Evolutionary conservation across 108 stramenopile genomes (phyloP).

Genomic region (Cyclotella kingstonii): DNA sequence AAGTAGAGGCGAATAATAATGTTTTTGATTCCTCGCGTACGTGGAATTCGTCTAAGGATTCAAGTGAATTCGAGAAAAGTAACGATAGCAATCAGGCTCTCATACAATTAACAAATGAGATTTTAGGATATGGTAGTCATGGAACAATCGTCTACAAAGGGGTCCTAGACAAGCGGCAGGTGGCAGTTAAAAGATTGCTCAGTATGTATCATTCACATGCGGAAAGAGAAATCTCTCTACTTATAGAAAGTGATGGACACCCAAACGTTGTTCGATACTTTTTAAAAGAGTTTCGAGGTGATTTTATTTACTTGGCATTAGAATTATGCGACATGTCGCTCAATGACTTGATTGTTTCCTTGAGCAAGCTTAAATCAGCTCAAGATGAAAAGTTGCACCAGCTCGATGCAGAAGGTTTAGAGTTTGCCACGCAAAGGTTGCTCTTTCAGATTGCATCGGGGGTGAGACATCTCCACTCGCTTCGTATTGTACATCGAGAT

Average conservation of each 20-base stretch:
- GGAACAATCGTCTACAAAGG: conserved; percentile 97
- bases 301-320: conserved; percentile 94
- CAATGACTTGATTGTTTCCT: conserved; percentile 76
- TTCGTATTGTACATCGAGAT: conserved; percentile 91
- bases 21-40: conserved; percentile 1
- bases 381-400: conserved; percentile 32
- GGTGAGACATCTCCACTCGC: conserved; percentile 85
- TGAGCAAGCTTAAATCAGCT: conserved; percentile 38
- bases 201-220: conserved; percentile 89
- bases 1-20: conserved; percentile 41
- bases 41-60: conserved; percentile 14
- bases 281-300: conserved; percentile 83
- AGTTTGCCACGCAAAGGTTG: conserved; percentile 44
- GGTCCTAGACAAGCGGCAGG: conserved; percentile 79
- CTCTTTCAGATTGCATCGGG: conserved; percentile 88
- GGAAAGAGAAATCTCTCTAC: conserved; percentile 88
- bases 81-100: conserved; percentile 35
- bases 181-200: conserved; percentile 96
- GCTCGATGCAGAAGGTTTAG: conserved; percentile 21
- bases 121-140: conserved; percentile 92
- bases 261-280: conserved; percentile 91
- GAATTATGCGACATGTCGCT: conserved; percentile 90
- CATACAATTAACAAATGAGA: conserved; percentile 87
- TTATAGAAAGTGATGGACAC: conserved; percentile 93
- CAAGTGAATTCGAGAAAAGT: conserved; percentile 11